Evolutionary conservation across 2,329 filamentous ascomycete species (phyloP), one percentile per base, ranked within the genome.

Genomic region (Hysterium pulicare): DNA sequence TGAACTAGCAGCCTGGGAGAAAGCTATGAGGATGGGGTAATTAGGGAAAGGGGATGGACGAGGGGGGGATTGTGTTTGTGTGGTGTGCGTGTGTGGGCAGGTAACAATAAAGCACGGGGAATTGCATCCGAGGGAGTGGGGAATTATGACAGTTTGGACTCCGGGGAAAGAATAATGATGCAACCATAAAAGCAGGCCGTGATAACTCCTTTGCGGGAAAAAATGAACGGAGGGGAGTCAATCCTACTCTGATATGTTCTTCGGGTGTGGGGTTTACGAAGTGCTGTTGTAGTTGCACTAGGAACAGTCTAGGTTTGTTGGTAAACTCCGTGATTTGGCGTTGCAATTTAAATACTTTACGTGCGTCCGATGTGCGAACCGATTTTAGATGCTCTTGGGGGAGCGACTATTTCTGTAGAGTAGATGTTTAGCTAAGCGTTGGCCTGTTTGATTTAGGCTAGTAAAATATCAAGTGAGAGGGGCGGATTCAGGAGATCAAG

Each of bases 341-440:
- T 37, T 38, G 33, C n/a, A 26, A 30, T 28, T 41, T 46, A 23
- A 21, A 35, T 33, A 28, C 44, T 50, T 38, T 45, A 26, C 21
- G 26, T 9, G 15, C 15, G 13, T 21, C 24, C 5, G 22, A 13
- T 40, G 42, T 45, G 45, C 40, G 33, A 47, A 48, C 46, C 39
- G 15, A 31, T n/a, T 47, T 72, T 71, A 79, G 69, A 78, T 77
- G 54, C 74, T 69, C 56, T 70, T 74, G 57, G 74, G 74, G 54
- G 74, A 75, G 57, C 71, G 70, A 63, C 70, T 75, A 58, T 73
- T 75, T 56, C 73, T 76, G 53, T 49, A 44, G 10, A 38, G 3
- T 22, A 19, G 19, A 26, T 31, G 16, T 41, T 45, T 40, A 41
- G 42, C 42, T 26, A 33, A 26, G 17, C 17, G 20, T 19, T 43